Evolutionary conservation across 2,329 filamentous ascomycete species (phyloP).

Genomic region (Fusarium siculi): DNA sequence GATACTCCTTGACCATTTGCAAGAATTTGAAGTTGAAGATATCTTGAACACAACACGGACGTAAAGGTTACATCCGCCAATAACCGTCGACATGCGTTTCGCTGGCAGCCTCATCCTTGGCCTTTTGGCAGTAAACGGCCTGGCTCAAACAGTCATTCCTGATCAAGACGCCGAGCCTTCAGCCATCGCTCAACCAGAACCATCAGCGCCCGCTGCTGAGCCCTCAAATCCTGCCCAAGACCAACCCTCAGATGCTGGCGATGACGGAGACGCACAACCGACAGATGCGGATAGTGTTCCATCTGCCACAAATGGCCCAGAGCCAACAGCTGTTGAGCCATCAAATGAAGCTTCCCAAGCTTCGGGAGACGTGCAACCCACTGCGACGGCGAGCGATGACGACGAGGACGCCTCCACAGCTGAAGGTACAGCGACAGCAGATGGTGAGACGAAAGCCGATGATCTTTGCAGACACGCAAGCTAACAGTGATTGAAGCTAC

Average conservation of each 20-base stretch:
- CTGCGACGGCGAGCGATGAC: conserved; percentile 1
- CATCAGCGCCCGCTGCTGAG: conserved; percentile 21
- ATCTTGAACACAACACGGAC: not conserved
- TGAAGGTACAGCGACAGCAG: conserved; percentile 15
- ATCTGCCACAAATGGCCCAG: not conserved
- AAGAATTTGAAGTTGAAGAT: not conserved
- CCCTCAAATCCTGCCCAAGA: conserved; percentile 13
- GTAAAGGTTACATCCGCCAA: not conserved
- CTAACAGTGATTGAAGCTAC: conserved; percentile 16
- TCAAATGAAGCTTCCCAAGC: conserved; percentile 8
- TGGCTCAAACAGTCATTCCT: conserved; percentile 19
- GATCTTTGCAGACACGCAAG: not conserved
- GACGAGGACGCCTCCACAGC: conserved; percentile 5
- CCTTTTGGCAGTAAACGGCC: conserved; percentile 27
- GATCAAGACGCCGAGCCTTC: conserved; percentile 13
- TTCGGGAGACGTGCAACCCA: conserved; percentile 2
- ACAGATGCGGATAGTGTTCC: not conserved
- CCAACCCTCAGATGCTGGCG: not conserved
- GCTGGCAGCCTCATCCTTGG: conserved; percentile 25
- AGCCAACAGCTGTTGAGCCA: conserved; percentile 10
- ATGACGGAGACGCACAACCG: not conserved
- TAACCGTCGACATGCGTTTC: conserved; percentile 23
- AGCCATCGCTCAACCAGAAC: conserved; percentile 17
- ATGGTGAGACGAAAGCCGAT: conserved; percentile 5
- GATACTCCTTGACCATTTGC: not conserved